phyloP scores from a whole-genome alignment of 2,329 filamentous ascomycete species.

The Fusarium luffae region DNA sequence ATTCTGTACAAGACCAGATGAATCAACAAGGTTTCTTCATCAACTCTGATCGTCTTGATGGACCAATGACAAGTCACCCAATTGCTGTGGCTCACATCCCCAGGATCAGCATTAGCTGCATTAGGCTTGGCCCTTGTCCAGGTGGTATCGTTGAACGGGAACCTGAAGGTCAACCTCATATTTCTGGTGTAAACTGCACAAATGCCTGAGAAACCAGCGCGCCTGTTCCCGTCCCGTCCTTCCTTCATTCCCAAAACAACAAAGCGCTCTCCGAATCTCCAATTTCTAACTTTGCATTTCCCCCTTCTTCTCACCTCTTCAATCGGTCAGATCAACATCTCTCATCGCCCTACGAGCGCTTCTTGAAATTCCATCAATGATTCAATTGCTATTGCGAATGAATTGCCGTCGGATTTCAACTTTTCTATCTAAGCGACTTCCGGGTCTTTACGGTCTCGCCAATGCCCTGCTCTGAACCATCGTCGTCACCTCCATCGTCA shows the following conservation, averaged over 20 bases:
- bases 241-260: constrained; percentile 27
- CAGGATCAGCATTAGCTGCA: constrained; percentile 38
- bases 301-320: constrained; percentile 24
- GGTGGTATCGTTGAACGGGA: constrained; percentile 21
- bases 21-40: constrained; percentile 3
- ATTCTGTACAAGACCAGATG: not conserved
- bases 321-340: not conserved
- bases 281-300: constrained; percentile 19
- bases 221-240: constrained; percentile 1
- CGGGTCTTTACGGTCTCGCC: constrained; percentile 14
- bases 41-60: constrained; percentile 3
- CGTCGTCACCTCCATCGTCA: constrained; percentile 38
- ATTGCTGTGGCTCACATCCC: constrained; percentile 17
- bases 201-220: constrained; percentile 41
- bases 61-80: constrained; percentile 16
- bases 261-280: constrained; percentile 33
- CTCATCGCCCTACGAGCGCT: not conserved
- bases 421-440: constrained; percentile 9
- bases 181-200: constrained; percentile 48
- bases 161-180: constrained; percentile 45
- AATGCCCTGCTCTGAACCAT: constrained; percentile 23
- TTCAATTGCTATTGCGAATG: constrained; percentile 4
- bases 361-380: not conserved
- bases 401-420: not conserved
- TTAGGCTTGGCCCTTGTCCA: constrained; percentile 39